Evolutionary conservation across 139 green algal genomes (phyloP), one percentile per base, ranked within the genome.

Genomic region (Bryopsis sp.): DNA sequence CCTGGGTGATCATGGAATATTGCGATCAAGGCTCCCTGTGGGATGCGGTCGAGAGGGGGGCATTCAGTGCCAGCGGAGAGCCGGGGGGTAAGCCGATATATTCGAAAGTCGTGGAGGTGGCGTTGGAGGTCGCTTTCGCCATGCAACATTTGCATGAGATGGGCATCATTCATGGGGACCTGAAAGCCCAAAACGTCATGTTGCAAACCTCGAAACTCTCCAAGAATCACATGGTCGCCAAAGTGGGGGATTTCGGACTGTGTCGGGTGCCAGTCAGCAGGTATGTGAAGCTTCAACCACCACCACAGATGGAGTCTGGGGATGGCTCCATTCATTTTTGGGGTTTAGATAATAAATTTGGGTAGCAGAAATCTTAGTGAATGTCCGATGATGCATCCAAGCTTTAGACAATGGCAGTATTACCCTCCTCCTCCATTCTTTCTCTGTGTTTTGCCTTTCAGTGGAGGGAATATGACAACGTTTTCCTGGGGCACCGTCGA

Each of bases 131-230:
- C n/a, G 60, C 60, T 26, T 61, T 34, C 0, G 60, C 60, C 34
- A 39, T 68, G 0, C 22, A 46, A 33, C 54, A 88, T 67, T 73
- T 86, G 28, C 82, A 89, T 61, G 43, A 50, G 22, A 28, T 58
- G 7, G 77, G 77, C 47, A 71, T 86, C 26, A 60, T 89, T 1
- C 82, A 88, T 47, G 66, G 77, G 33, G 83, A 89, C 71, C 67
- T 89, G 28, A 89, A 89, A 72, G 69, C 76, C 2, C 48, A 65
- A 1, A 88, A 88, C 61, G 81, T 86, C 46, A 43, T 86, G 76
- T 67, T 83, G 8, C 75, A 75, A 29, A 47, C 58, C 5, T 32
- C 26, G 46, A 36, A 31, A 1, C 37, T 36, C 2, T 72, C 75
- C 59, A 60, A 67, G 0, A 64, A 71, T 11, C 74, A 74, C 54